Evolutionary conservation across 768 basidiomycete species (phyloP).

Genomic region (Hemileccinum impolitum): DNA sequence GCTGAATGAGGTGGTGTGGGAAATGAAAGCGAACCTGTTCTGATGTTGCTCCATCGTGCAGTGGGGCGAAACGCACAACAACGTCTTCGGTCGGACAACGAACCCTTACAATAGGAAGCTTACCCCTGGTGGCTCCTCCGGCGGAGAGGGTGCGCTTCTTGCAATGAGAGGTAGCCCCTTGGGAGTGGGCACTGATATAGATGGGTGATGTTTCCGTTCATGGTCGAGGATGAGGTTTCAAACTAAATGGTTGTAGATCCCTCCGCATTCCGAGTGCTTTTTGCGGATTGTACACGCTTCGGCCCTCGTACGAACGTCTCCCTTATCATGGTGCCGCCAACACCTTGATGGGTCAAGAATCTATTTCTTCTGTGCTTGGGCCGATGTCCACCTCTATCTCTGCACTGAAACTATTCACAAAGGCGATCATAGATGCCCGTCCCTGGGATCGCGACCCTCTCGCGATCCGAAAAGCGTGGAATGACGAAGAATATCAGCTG

Average conservation of each 20-base stretch:
- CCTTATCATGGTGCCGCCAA: constrained; percentile 69
- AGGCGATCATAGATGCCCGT: constrained; percentile 30
- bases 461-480: constrained; percentile 57
- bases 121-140: constrained; percentile 79
- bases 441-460: constrained; percentile 71
- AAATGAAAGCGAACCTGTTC: not conserved
- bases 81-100: constrained; percentile 73
- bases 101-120: constrained; percentile 75
- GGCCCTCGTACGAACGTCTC: constrained; percentile 67
- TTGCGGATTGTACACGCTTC: constrained; percentile 69
- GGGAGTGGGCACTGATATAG: constrained; percentile 81
- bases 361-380: constrained; percentile 70
- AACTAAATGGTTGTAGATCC: constrained; percentile 41
- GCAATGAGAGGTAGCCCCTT: constrained; percentile 44
- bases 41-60: constrained; percentile 23
- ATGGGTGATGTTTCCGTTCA: constrained; percentile 45
- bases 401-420: constrained; percentile 61
- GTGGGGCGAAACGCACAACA: constrained; percentile 81
- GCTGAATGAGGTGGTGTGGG: not conserved
- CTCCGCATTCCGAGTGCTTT: constrained; percentile 71
- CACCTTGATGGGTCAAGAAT: constrained; percentile 69
- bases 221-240: not conserved
- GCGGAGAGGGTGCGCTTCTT: constrained; percentile 82
- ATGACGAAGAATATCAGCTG: constrained; percentile 54
- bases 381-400: constrained; percentile 59